phyloP scores from a whole-genome alignment of 2,329 filamentous ascomycete species.

The Amauroascus verrucosus region DNA sequence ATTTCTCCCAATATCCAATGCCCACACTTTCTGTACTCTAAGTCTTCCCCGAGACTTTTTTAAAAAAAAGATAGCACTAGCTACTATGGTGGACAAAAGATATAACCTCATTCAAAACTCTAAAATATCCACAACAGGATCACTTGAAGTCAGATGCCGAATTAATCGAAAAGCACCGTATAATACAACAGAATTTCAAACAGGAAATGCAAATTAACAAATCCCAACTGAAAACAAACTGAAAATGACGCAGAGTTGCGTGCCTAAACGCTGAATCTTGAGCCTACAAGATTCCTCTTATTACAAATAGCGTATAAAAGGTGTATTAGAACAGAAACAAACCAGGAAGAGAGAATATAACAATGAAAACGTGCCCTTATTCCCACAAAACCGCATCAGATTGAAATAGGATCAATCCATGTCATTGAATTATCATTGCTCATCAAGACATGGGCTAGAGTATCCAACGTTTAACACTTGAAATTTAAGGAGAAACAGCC shows the following conservation, averaged over 20 bases:
- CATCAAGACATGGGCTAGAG: neutral
- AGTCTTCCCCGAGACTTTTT: too few relatives aligned
- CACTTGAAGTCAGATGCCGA: too few relatives aligned
- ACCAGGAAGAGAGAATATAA: neutral
- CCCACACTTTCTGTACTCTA: too few relatives aligned
- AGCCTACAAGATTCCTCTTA: neutral
- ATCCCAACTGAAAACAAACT: neutral
- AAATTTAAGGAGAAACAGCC: neutral
- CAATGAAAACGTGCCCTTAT: neutral
- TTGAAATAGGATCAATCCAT: neutral
- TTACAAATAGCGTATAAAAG: neutral
- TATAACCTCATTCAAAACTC: too few relatives aligned
- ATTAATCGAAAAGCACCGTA: neutral
- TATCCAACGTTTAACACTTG: neutral
- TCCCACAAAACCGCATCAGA: neutral
- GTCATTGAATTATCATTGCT: neutral
- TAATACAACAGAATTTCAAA: constrained; percentile 8
- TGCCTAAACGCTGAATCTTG: neutral
- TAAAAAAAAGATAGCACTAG: too few relatives aligned
- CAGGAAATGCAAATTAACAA: neutral
- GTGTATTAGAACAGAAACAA: neutral
- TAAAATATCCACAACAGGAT: too few relatives aligned
- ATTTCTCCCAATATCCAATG: neutral
- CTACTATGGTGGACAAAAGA: too few relatives aligned
- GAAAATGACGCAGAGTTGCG: neutral